A percentile compares a stretch with the other conserved stretches of the same genome.
Evolutionary conservation across 2,329 filamentous ascomycete species (phyloP).

Genomic region (Pseudogymnoascus sp.): DNA sequence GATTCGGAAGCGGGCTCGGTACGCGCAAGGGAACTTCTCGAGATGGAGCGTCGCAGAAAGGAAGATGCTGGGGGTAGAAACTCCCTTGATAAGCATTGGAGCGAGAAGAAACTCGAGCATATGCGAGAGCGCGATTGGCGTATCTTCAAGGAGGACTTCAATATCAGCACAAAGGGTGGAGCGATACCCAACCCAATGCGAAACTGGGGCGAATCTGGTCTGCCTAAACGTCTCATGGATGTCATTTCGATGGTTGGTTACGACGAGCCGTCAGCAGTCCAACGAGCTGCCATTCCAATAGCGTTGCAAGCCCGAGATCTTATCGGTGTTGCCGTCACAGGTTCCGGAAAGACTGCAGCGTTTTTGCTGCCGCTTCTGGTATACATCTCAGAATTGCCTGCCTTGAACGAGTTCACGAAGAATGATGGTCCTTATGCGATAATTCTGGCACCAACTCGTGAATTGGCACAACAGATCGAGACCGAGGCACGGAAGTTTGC

Average conservation of each 20-base stretch:
- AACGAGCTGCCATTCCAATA: constrained; percentile 91
- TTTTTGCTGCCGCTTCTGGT: constrained; percentile 88
- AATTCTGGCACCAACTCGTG: constrained; percentile 90
- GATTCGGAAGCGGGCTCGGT: constrained; percentile 69
- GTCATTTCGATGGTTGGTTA: constrained; percentile 84
- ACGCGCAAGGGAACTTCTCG: constrained; percentile 71
- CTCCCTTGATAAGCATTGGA: constrained; percentile 87
- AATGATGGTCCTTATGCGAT: constrained; percentile 97
- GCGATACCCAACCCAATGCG: constrained; percentile 94
- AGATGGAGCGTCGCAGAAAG: constrained; percentile 72
- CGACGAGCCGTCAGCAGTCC: constrained; percentile 82
- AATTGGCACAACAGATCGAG: constrained; percentile 96
- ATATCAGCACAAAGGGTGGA: constrained; percentile 89
- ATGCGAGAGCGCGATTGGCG: constrained; percentile 99
- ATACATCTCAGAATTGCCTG: constrained; percentile 86
- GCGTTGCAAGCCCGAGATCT: constrained; percentile 86
- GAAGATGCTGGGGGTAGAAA: constrained; percentile 64
- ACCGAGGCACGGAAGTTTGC: constrained; percentile 90
- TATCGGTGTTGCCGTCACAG: constrained; percentile 96
- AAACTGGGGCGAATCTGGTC: constrained; percentile 75
- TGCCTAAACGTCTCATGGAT: constrained; percentile 69
- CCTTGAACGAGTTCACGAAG: constrained; percentile 75
- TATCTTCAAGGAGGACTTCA: constrained; percentile 99
- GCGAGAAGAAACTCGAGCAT: constrained; percentile 80
- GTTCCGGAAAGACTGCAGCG: constrained; percentile 95